Evolutionary conservation across 129 eudicot genomes (phyloP).

Genomic region (Tanacetum coccineum): DNA sequence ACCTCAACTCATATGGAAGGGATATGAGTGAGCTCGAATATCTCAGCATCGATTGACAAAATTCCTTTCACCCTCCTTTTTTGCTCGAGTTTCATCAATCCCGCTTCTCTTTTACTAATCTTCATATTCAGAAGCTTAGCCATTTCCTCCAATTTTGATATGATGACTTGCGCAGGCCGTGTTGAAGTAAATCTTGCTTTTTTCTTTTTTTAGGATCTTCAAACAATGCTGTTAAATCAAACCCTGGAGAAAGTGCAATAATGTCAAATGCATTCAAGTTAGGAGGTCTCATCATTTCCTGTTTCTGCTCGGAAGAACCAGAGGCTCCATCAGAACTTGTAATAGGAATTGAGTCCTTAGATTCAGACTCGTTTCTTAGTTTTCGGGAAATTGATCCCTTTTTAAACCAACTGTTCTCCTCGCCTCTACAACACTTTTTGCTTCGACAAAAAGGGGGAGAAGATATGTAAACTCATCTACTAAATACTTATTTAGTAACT

Average conservation of each 20-base stretch:
- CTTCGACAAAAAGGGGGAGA: no score
- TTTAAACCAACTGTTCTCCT: slow-evolving; percentile 64
- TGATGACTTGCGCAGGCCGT: slow-evolving; percentile 47
- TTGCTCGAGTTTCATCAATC: slow-evolving; percentile 63
- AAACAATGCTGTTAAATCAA: slow-evolving; percentile 68
- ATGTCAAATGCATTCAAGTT: slow-evolving; percentile 80
- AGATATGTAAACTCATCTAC: no score
- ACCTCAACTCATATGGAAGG: slow-evolving; percentile 64
- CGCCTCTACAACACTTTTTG: no score
- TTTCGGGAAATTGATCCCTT: slow-evolving; percentile 30
- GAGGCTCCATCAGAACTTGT: slow-evolving; percentile 13
- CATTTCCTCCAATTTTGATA: slow-evolving; percentile 62
- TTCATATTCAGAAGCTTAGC: slow-evolving; percentile 52
- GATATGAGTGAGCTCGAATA: slow-evolving; percentile 60
- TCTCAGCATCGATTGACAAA: slow-evolving; percentile 78
- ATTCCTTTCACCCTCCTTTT: slow-evolving; percentile 65
- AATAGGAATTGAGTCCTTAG: background rate
- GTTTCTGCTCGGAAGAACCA: slow-evolving; percentile 28
- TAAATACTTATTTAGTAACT: no score
- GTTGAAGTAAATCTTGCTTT: slow-evolving; percentile 64
- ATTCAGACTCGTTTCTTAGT: slow-evolving; percentile 28
- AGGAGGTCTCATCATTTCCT: slow-evolving; percentile 30
- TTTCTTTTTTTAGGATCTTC: slow-evolving; percentile 47
- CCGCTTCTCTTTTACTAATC: slow-evolving; percentile 51
- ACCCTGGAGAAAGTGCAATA: slow-evolving; percentile 71